Conservation (phyloP, 495 filamentous ascomycete species). For the Bombardia bombarda region DNA sequence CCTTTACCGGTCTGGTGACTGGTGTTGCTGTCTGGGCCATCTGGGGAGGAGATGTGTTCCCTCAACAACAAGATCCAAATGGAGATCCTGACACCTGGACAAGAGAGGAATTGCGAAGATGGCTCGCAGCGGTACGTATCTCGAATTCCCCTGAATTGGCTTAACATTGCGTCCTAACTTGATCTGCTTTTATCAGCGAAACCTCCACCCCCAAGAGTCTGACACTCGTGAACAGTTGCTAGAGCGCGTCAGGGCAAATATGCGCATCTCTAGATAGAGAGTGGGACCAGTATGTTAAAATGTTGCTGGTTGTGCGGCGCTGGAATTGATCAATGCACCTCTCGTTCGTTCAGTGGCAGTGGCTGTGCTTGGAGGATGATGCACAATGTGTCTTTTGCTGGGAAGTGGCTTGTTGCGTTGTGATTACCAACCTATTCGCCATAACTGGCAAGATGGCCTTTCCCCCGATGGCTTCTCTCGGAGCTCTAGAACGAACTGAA, state of each 20-base stretch:
- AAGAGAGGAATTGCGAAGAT: constrained; percentile 59
- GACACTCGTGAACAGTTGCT: constrained; percentile 70
- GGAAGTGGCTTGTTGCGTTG: too few species aligned
- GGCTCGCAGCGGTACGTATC: constrained; percentile 63
- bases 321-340: not conserved
- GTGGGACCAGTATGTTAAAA: not conserved
- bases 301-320: not conserved
- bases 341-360: too few species aligned
- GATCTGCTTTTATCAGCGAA: constrained; percentile 45
- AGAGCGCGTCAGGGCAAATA: constrained; percentile 71
- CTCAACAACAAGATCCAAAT: constrained; percentile 60
- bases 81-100: constrained; percentile 75
- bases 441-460: too few species aligned
- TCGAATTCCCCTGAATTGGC: not conserved
- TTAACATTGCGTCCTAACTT: not conserved
- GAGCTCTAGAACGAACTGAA: too few species aligned
- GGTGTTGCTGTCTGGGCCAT: constrained; percentile 78
- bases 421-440: too few species aligned
- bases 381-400: too few species aligned
- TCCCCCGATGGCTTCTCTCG: too few species aligned
- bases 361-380: too few species aligned
- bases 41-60: constrained; percentile 76
- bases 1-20: constrained; percentile 75
- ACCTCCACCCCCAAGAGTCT: constrained; percentile 55
- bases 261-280: constrained; percentile 42